Percentiles rank a stretch among this genome's conserved stretches.
These are phyloP conservation scores for Clitopilus passeckerianus DNA, from an alignment of 768 basidiomycete species.

Conservation along the genomic window DNA sequence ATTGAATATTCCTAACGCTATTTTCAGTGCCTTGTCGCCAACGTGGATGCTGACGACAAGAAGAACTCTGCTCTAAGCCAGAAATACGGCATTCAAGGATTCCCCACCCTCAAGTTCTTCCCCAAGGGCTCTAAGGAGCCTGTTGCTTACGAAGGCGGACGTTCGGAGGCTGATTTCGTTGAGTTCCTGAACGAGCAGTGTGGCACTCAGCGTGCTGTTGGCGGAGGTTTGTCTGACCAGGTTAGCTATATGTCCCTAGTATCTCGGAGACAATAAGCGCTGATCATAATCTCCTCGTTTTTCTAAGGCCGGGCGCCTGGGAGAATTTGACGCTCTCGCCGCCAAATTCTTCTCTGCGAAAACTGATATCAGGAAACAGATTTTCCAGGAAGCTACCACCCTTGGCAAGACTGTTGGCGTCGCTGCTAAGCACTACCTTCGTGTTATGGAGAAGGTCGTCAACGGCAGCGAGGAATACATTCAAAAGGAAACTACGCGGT, in stretches of 20 bases:
- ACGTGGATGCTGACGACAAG: slow-evolving; percentile 85
- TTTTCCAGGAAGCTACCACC: slow-evolving; percentile 60
- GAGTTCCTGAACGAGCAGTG: slow-evolving; percentile 81
- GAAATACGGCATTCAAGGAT: slow-evolving; percentile 72
- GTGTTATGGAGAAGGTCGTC: slow-evolving; percentile 85
- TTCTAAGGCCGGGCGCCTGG: slow-evolving; percentile 72
- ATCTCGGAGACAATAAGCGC: neutral
- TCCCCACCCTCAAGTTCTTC: slow-evolving; percentile 97
- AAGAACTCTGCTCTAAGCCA: slow-evolving; percentile 66
- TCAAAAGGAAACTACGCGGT: slow-evolving; percentile 85
- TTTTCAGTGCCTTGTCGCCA: slow-evolving; percentile 78
- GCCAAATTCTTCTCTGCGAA: slow-evolving; percentile 65
- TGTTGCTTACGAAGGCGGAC: slow-evolving; percentile 62
- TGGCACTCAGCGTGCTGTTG: slow-evolving; percentile 77
- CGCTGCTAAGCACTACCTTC: slow-evolving; percentile 73
- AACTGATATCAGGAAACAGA: slow-evolving; percentile 47
- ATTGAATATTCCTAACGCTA: neutral
- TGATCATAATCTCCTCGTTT: neutral
- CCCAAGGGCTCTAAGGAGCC: slow-evolving; percentile 60
- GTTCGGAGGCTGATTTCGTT: slow-evolving; percentile 74
- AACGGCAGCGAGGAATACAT: slow-evolving; percentile 70
- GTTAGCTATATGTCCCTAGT: slow-evolving; percentile 27
- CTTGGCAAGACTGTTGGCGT: slow-evolving; percentile 47
- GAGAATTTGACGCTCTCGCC: slow-evolving; percentile 75
- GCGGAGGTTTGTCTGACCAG: slow-evolving; percentile 73